These are phyloP conservation scores for Corchorus olitorius DNA, from an alignment of 345 rosid genomes.

Conservation along the genomic window DNA sequence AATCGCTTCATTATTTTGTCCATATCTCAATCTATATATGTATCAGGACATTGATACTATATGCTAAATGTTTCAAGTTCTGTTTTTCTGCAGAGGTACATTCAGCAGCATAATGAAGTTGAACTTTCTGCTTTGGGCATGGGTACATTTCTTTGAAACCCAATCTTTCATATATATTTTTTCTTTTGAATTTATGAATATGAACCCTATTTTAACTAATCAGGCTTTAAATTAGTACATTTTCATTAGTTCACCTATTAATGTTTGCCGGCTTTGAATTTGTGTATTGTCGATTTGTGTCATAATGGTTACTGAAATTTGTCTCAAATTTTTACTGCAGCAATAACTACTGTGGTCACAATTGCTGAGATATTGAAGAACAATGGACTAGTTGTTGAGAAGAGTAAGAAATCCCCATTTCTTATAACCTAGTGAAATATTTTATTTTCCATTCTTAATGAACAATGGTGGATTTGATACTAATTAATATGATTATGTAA, in stretches of 20 bases:
- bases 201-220: neutral
- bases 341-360: conserved; percentile 75
- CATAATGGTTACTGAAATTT: neutral
- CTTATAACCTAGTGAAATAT: neutral
- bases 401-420: conserved; percentile 48
- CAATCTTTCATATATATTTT: neutral
- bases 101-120: conserved; percentile 86
- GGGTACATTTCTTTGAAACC: conserved; percentile 49
- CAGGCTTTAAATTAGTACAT: too few relatives aligned
- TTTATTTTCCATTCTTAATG: neutral
- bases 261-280: neutral
- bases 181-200: neutral
- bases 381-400: conserved; percentile 83
- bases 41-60: neutral
- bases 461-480: neutral
- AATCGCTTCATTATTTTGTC: neutral
- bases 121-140: conserved; percentile 94
- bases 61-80: neutral
- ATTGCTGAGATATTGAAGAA: conserved; percentile 94
- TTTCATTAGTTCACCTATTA: neutral
- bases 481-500: neutral
- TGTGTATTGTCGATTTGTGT: too few relatives aligned
- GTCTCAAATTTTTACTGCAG: conserved; percentile 28
- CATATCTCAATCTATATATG: neutral
- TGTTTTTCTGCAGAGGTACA: conserved; percentile 67